phyloP scores from a whole-genome alignment of 805 yeast genomes.

The Kodamaea laetipori region DNA sequence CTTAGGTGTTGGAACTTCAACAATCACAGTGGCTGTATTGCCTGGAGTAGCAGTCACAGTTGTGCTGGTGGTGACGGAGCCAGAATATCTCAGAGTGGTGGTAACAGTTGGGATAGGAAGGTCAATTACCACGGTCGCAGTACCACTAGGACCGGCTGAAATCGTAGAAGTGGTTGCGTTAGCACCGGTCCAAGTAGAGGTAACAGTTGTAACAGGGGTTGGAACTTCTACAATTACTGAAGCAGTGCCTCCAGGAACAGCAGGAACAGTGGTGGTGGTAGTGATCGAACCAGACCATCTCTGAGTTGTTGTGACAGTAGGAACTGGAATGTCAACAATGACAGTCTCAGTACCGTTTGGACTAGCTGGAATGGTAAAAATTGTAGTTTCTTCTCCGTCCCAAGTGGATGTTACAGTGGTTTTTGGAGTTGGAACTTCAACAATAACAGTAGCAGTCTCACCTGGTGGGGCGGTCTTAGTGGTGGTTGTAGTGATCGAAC shows the following conservation, averaged over 20 bases:
- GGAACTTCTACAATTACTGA: constrained; percentile 19
- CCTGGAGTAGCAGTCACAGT: constrained; percentile 16
- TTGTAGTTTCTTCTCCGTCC: constrained; percentile 8
- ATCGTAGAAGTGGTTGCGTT: not conserved
- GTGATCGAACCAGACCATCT: constrained; percentile 13
- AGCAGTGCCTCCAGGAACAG: constrained; percentile 12
- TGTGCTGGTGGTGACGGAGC: constrained; percentile 1
- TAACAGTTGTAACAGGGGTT: constrained; percentile 8
- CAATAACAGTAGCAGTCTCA: constrained; percentile 17
- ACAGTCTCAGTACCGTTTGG: constrained; percentile 15
- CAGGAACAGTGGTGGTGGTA: constrained; percentile 8
- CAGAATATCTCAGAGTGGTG: constrained; percentile 11
- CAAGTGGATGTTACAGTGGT: constrained; percentile 6
- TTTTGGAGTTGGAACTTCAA: constrained; percentile 16
- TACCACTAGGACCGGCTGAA: constrained; percentile 8
- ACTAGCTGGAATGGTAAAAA: constrained; percentile 10
- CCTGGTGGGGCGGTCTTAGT: too few relatives aligned
- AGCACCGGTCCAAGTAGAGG: constrained; percentile 17
- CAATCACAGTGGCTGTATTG: constrained; percentile 15
- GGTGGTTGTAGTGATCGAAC: too few relatives aligned
- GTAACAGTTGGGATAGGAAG: constrained; percentile 16
- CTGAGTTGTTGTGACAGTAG: constrained; percentile 6
- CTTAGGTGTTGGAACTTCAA: constrained; percentile 21
- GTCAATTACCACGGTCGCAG: constrained; percentile 17
- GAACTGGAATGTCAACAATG: constrained; percentile 15